Evolutionary conservation across 768 basidiomycete genomes (phyloP), one percentile per base, ranked within the genome.

Genomic region (Leccinum imitatum): DNA sequence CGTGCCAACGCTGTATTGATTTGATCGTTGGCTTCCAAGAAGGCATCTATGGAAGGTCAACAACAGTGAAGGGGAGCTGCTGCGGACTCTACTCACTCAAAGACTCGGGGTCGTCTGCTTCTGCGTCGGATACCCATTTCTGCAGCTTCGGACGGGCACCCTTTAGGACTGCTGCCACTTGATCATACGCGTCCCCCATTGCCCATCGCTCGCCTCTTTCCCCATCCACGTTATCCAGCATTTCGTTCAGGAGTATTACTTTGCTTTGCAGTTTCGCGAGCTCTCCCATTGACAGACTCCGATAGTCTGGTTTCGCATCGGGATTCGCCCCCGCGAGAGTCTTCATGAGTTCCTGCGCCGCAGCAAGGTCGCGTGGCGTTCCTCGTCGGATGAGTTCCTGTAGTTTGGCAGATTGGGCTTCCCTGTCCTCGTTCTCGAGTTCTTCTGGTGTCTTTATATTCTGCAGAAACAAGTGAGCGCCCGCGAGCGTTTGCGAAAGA

Each of bases 321-420:
- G 96, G 97, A 68, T 98, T 91, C 3, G 95, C 96, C 30, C 97
- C 96, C 6, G 96, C 90, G 50, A 99, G 82, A 0, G 86, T 77
- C 72, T 98, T 98, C 95, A 99, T 98, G 35, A 99, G 81, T 69
- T 99, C 95, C 69, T 99, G 95, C 13, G 97, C 97, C 6, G 90
- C 93, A 1, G 90, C 91, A 2, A 99, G 83, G 75, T 99, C 97
- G 64, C 93, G 85, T 0, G 97, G 97, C 19, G 96, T 96, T 14
- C 96, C 97, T 57, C 97, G 80, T 50, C 97, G 86, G 59, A 99
- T 98, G 41, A 98, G 85, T 72, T 99, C 97, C 75, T 99, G 97
- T n/a, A 99, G 81, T 79, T 99, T 98, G 0, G 97, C 97, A 0
- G 89, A 88, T 71, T 99, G 96, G 0, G 96, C 97, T 60, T 87